These are phyloP conservation scores for Tulasnella sp. DNA, from an alignment of 768 basidiomycete genomes.

Conservation along the genomic window DNA sequence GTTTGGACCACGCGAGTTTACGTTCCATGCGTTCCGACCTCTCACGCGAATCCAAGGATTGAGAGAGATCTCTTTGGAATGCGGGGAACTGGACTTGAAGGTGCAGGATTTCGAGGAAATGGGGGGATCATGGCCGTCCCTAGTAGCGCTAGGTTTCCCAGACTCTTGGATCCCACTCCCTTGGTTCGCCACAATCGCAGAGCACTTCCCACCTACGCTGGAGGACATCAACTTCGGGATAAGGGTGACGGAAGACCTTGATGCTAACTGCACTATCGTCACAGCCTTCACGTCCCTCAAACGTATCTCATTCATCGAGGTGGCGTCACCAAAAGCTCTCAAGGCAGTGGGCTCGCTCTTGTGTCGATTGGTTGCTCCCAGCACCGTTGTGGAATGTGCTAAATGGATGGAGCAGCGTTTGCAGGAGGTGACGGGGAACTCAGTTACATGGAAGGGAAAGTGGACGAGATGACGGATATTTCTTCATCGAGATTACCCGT, in stretches of 20 bases:
- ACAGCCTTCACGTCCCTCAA: background rate
- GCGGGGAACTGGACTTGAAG: background rate
- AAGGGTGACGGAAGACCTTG: background rate
- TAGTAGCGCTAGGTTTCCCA: background rate
- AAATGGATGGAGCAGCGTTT: background rate
- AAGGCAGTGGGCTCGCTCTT: background rate
- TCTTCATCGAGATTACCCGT: no score
- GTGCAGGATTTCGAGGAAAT: background rate
- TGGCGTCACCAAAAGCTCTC: background rate
- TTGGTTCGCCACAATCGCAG: background rate
- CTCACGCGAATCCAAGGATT: background rate
- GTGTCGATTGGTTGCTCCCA: background rate
- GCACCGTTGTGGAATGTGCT: background rate
- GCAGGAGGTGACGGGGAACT: background rate
- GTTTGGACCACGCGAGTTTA: background rate
- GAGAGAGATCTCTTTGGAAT: background rate
- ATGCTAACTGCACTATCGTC: background rate
- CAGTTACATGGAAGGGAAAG: background rate
- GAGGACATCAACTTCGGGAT: background rate
- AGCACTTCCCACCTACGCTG: background rate
- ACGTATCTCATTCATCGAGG: background rate
- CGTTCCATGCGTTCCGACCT: background rate
- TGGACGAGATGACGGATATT: no score
- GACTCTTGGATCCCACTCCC: background rate
- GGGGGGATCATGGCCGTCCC: background rate